These are phyloP conservation scores for Climacium dendroides DNA, from an alignment of 225 moss, liverwort and hornwort genomes.

Conservation along the genomic window DNA sequence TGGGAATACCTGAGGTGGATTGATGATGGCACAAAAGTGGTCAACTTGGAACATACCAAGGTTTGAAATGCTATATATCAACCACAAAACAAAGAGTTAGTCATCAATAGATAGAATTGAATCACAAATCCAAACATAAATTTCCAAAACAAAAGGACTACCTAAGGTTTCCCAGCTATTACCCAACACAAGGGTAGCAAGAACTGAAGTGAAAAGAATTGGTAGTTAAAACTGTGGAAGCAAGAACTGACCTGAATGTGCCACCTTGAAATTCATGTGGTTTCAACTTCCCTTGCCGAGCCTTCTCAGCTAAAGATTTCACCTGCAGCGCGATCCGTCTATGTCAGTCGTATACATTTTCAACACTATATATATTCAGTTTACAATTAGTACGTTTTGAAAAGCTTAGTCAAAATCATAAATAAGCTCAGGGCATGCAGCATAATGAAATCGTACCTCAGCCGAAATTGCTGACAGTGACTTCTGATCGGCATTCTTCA, in stretches of 20 bases:
- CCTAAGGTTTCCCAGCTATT: not conserved
- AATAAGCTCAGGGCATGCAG: not conserved
- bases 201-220: not conserved
- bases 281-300: constrained; percentile 77
- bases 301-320: constrained; percentile 81
- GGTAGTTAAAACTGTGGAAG: not conserved
- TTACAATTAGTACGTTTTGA: not conserved
- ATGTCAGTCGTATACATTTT: not conserved
- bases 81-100: not conserved
- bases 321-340: constrained; percentile 31
- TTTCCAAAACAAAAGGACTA: not conserved
- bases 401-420: not conserved
- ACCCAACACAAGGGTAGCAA: not conserved
- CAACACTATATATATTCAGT: not conserved
- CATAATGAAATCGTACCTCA: constrained; percentile 39
- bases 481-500: constrained; percentile 81
- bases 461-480: constrained; percentile 67
- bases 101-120: not conserved
- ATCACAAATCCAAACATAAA: not conserved
- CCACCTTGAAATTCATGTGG: constrained; percentile 99
- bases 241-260: constrained; percentile 69
- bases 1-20: constrained; percentile 80
- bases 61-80: constrained; percentile 73
- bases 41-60: constrained; percentile 94
- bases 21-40: constrained; percentile 85